phyloP scores from a whole-genome alignment of 768 basidiomycete genomes.

The Pleurotus platypus region DNA sequence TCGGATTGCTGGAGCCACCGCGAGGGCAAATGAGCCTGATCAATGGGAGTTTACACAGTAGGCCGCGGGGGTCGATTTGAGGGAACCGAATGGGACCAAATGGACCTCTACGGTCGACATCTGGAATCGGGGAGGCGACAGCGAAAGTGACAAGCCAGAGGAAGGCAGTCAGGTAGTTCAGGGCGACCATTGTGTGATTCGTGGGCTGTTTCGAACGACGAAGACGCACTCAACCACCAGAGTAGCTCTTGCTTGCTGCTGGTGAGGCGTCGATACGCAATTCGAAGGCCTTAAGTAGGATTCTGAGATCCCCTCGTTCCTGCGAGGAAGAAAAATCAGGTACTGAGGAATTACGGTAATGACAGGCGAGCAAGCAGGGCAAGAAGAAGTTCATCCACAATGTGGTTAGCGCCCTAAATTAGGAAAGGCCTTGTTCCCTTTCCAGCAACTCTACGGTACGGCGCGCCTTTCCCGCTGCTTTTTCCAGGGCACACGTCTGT shows the following conservation, averaged over 20 bases:
- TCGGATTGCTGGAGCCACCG: slow-evolving; percentile 19
- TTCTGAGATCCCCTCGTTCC: background rate
- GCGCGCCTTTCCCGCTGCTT: background rate
- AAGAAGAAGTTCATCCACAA: slow-evolving; percentile 1
- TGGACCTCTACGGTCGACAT: slow-evolving; percentile 3
- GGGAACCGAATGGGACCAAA: slow-evolving; percentile 27
- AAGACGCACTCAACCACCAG: slow-evolving; percentile 11
- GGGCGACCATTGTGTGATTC: slow-evolving; percentile 26
- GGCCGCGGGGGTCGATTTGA: slow-evolving; percentile 30
- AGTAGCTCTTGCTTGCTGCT: slow-evolving; percentile 4
- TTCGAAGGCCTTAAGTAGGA: background rate
- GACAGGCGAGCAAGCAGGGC: background rate
- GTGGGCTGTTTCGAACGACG: background rate
- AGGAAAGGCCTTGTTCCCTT: slow-evolving; percentile 6
- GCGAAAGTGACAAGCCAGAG: slow-evolving; percentile 23
- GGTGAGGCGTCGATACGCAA: background rate
- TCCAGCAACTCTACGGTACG: background rate
- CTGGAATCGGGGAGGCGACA: slow-evolving; percentile 25
- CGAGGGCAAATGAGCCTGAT: slow-evolving; percentile 40
- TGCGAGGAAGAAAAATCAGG: slow-evolving; percentile 7
- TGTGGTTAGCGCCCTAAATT: slow-evolving; percentile 1
- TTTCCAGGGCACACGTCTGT: background rate
- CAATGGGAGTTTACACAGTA: slow-evolving; percentile 46
- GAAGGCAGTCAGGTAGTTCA: slow-evolving; percentile 27
- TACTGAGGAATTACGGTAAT: slow-evolving; percentile 1